phyloP scores from a whole-genome alignment of 2,329 filamentous ascomycete species.

The Fusarium humuli region DNA sequence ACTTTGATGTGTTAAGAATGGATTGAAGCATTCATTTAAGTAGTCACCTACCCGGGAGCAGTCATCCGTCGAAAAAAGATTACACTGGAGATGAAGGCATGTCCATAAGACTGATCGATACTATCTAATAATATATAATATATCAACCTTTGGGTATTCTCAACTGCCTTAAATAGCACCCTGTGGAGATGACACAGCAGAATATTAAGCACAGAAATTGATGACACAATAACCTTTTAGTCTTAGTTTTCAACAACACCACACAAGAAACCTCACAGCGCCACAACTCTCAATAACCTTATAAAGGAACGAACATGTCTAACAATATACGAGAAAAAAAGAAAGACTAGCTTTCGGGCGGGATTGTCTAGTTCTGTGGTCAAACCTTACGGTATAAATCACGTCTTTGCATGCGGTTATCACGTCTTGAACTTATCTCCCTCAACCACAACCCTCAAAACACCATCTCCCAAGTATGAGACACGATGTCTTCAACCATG shows the following conservation, averaged over 20 bases:
- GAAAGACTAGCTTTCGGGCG: neutral
- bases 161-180: too few species aligned
- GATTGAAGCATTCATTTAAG: fast-evolving
- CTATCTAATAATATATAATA: too few species aligned
- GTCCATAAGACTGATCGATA: neutral
- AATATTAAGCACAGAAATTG: too few species aligned
- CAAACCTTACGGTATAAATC: neutral
- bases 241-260: too few species aligned
- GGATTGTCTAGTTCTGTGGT: too few species aligned
- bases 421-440: neutral
- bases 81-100: neutral
- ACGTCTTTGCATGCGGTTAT: neutral
- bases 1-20: neutral
- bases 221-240: too few species aligned
- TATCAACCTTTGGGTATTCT: too few species aligned
- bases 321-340: too few species aligned
- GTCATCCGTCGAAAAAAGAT: neutral
- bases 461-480: neutral
- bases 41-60: neutral
- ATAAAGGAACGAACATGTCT: too few species aligned
- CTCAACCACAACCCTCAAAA: neutral
- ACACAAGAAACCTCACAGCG: too few species aligned
- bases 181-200: too few species aligned
- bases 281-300: too few species aligned
- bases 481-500: neutral